Conservation (phyloP, 176 grass and related monocot genomes). For the sorghum (Sorghum bicolor) region DNA sequence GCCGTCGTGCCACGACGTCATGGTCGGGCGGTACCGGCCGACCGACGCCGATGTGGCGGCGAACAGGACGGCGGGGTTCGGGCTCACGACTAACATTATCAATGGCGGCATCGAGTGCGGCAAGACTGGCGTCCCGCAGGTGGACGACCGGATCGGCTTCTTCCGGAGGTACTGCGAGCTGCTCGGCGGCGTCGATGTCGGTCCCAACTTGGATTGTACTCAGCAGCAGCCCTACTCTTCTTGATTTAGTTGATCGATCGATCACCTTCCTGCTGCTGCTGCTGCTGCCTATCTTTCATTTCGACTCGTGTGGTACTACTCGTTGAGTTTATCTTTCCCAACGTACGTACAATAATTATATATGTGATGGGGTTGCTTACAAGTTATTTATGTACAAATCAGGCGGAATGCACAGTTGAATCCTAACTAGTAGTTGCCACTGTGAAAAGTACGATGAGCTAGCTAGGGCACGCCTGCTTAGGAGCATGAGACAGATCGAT, state of each 20-base stretch:
- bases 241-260: not conserved
- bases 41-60: slow-evolving; percentile 20
- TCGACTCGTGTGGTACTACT: no score
- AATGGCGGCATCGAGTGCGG: slow-evolving; percentile 80
- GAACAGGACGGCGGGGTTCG: slow-evolving; percentile 54
- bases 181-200: slow-evolving; percentile 38
- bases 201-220: slow-evolving; percentile 61
- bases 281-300: no score
- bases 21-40: slow-evolving; percentile 53
- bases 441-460: no score
- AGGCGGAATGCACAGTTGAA: no score
- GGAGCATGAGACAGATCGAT: no score
- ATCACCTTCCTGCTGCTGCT: no score
- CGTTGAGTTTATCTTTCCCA: no score
- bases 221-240: slow-evolving; percentile 50
- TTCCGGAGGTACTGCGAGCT: slow-evolving; percentile 41
- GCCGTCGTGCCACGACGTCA: slow-evolving; percentile 83
- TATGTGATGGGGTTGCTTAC: no score
- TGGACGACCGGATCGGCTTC: slow-evolving; percentile 56
- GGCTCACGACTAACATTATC: slow-evolving; percentile 82
- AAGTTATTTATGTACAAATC: no score
- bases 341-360: no score
- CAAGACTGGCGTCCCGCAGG: not conserved
- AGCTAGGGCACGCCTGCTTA: no score
- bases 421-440: no score